phyloP scores from a whole-genome alignment of 1,139 yeast genomes.

The Taphrina betulina region DNA sequence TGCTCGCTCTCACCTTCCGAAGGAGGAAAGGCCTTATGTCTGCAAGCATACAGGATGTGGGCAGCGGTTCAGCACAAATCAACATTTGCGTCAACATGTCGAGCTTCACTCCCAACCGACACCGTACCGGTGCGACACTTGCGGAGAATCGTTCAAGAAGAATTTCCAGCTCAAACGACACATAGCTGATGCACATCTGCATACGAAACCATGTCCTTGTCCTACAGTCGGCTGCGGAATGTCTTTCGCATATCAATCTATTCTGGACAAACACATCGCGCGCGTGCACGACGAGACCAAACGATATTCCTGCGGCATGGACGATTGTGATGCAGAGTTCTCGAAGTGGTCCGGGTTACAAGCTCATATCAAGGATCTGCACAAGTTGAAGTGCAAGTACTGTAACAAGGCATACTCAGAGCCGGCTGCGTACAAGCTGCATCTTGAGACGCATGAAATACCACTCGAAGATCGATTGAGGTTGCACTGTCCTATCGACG shows the following conservation, averaged over 20 bases:
- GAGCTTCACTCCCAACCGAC: constrained; percentile 36
- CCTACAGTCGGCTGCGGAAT: constrained; percentile 43
- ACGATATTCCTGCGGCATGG: constrained; percentile 40
- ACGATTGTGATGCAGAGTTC: constrained; percentile 59
- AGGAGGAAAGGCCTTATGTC: constrained; percentile 65
- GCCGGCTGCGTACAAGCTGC: constrained; percentile 64
- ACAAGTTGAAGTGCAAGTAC: constrained; percentile 59
- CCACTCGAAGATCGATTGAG: constrained; percentile 57
- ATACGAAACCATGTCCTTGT: constrained; percentile 42
- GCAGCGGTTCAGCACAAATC: constrained; percentile 77
- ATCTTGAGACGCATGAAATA: constrained; percentile 59
- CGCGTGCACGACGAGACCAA: constrained; percentile 41
- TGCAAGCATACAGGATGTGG: constrained; percentile 64
- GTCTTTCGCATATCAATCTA: constrained; percentile 43
- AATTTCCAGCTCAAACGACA: constrained; percentile 80
- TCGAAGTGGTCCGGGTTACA: constrained; percentile 77
- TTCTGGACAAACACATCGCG: constrained; percentile 44
- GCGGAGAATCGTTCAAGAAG: constrained; percentile 67
- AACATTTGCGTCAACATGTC: constrained; percentile 78
- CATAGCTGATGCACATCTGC: constrained; percentile 57
- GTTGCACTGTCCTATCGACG: constrained; percentile 53
- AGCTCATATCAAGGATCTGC: constrained; percentile 67
- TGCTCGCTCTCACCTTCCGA: constrained; percentile 47
- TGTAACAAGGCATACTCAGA: constrained; percentile 80
- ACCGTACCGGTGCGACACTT: constrained; percentile 50